Percentiles rank a stretch among this genome's conserved stretches.
phyloP scores from a whole-genome alignment of 495 filamentous ascomycete species.

The Halenospora varia region DNA sequence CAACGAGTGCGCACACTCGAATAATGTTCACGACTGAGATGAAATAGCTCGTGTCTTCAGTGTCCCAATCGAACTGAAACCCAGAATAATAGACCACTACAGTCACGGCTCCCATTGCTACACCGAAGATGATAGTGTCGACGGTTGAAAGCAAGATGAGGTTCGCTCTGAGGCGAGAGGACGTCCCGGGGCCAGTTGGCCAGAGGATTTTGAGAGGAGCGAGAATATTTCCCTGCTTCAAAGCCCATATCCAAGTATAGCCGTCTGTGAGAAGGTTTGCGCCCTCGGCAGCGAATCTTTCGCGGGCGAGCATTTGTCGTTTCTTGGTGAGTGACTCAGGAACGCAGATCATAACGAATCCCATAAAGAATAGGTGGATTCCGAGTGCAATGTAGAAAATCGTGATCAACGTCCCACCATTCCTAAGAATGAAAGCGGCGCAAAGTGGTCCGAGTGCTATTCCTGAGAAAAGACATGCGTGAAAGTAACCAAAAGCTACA shows the following conservation, averaged over 20 bases:
- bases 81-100: constrained; percentile 78
- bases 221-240: constrained; percentile 51
- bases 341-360: constrained; percentile 62
- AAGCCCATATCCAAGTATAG: constrained; percentile 7
- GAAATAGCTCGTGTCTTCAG: constrained; percentile 70
- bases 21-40: constrained; percentile 69
- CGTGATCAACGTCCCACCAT: constrained; percentile 59
- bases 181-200: constrained; percentile 61
- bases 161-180: constrained; percentile 61
- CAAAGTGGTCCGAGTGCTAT: constrained; percentile 79
- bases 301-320: constrained; percentile 61
- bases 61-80: constrained; percentile 76
- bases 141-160: constrained; percentile 73
- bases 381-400: constrained; percentile 76
- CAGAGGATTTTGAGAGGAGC: constrained; percentile 74
- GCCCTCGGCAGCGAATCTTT: constrained; percentile 47
- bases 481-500: constrained; percentile 85
- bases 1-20: constrained; percentile 69
- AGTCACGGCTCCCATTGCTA: constrained; percentile 75
- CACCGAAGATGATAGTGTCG: constrained; percentile 73
- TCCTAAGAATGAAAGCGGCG: constrained; percentile 70
- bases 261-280: constrained; percentile 6
- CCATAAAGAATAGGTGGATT: constrained; percentile 67
- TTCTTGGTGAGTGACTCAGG: constrained; percentile 78
- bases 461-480: constrained; percentile 81